phyloP scores from a whole-genome alignment of 164 flowering plant genomes.

The Umbilicus rupestris region DNA sequence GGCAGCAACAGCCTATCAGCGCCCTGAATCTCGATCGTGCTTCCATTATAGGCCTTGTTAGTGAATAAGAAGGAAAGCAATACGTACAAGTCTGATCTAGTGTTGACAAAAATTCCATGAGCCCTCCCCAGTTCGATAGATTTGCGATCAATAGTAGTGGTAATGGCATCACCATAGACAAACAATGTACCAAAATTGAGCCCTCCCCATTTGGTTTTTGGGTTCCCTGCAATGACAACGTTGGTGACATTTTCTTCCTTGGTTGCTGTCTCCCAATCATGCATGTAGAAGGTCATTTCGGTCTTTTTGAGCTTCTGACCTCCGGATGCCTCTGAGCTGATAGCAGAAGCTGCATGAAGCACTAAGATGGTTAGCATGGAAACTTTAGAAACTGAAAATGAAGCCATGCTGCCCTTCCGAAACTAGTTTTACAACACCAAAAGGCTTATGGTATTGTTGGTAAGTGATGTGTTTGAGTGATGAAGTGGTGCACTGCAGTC shows the following conservation, averaged over 20 bases:
- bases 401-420: too few species aligned
- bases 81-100: constrained; percentile 8
- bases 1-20: neutral
- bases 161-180: constrained; percentile 10
- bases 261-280: constrained; percentile 4
- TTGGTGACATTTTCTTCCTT: constrained; percentile 9
- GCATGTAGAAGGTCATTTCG: constrained; percentile 10
- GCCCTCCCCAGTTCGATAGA: constrained; percentile 10
- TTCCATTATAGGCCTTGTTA: constrained; percentile 10
- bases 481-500: too few species aligned
- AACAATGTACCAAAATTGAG: constrained; percentile 13
- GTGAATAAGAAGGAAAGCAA: constrained; percentile 5
- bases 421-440: too few species aligned
- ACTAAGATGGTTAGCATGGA: neutral
- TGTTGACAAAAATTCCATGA: constrained; percentile 6
- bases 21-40: constrained; percentile 12
- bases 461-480: too few species aligned
- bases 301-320: constrained; percentile 9
- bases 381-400: neutral
- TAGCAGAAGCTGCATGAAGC: neutral
- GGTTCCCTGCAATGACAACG: neutral
- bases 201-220: constrained; percentile 4
- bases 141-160: constrained; percentile 1
- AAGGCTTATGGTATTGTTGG: too few species aligned
- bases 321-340: neutral